Base-by-base conservation (phyloP, 352 stramenopile species). In the Phytophthora kernoviae region DNA sequence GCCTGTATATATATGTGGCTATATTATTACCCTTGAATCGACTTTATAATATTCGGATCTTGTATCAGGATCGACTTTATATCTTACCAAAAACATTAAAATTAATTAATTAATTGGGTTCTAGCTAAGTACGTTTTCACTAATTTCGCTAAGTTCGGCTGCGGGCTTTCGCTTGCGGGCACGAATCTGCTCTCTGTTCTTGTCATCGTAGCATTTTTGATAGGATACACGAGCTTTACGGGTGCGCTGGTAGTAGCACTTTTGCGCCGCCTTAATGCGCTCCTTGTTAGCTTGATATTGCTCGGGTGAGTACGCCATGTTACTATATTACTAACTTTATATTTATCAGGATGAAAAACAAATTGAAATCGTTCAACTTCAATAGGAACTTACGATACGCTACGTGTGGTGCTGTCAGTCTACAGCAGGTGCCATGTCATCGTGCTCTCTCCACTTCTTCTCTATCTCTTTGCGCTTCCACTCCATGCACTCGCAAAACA, bases 401-500 rank as follows among this genome's bases (percentile, higher is more conserved):
- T 40, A 40, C 33, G 33, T 40, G 33, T 40, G 33, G 9, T 40
- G 33, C 33, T 44, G 54, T 62, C 43, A 49, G n/a, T 53, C 55
- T 21, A 51, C 33, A 17, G 46, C 46, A 63, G 55, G 32, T 33
- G 9, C 21, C 55, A 63, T 63, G 27, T 56, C 45, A 37, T 41
- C 17, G 27, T 52, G 37, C 2, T 18, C 17, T 49, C 24, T 47
- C 41, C 57, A 59, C 41, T 48, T 26, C 43, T 59, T 49, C 2
- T 65, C 49, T 9, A 50, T 55, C 1, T 65, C 20, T 51, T 55
- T 52, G 14, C 45, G 30, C 32, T 56, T 66, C 50, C 50, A 56
- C 43, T 66, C 58, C 33, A 55, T 58, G 10, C 53, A 68, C 30
- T 55, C 39, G 22, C 40, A 54, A 62, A 68, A 62, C 39, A 59